Evolutionary conservation across 352 stramenopile species (phyloP).

Genomic region (Phytophthora sp.): DNA sequence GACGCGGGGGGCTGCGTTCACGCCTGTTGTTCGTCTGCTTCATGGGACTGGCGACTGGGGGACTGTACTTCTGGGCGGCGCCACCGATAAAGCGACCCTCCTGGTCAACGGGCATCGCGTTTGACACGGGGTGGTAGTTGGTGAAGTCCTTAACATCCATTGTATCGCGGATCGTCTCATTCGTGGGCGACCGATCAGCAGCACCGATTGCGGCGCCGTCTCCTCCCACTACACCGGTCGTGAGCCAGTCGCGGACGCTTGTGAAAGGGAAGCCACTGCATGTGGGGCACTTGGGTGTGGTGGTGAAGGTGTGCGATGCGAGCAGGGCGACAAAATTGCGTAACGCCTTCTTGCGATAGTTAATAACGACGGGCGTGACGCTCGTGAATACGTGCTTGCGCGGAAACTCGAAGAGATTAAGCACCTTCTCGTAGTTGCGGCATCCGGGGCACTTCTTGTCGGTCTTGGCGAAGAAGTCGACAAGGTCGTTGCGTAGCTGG

Average conservation of each 20-base stretch:
- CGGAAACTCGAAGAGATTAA: slow-evolving; percentile 85
- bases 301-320: slow-evolving; percentile 84
- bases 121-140: slow-evolving; percentile 56
- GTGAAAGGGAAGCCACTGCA: slow-evolving; percentile 80
- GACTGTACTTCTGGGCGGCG: slow-evolving; percentile 18
- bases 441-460: slow-evolving; percentile 82
- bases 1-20: slow-evolving; percentile 12
- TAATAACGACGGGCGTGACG: slow-evolving; percentile 74
- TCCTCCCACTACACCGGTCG: slow-evolving; percentile 35
- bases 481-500: slow-evolving; percentile 67
- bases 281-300: slow-evolving; percentile 78
- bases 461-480: slow-evolving; percentile 63
- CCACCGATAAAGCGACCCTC: slow-evolving; percentile 65
- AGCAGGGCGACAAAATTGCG: slow-evolving; percentile 74
- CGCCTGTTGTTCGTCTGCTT: slow-evolving; percentile 11
- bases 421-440: slow-evolving; percentile 83
- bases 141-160: slow-evolving; percentile 85
- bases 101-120: slow-evolving; percentile 61
- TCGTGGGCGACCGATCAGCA: slow-evolving; percentile 26
- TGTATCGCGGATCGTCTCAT: slow-evolving; percentile 59
- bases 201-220: background rate
- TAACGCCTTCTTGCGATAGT: slow-evolving; percentile 82
- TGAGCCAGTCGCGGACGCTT: slow-evolving; percentile 81
- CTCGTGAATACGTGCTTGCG: slow-evolving; percentile 86
- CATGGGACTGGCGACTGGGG: slow-evolving; percentile 13